phyloP scores from a whole-genome alignment of 805 yeast species.

The Saccharomycopsis selenospora region DNA sequence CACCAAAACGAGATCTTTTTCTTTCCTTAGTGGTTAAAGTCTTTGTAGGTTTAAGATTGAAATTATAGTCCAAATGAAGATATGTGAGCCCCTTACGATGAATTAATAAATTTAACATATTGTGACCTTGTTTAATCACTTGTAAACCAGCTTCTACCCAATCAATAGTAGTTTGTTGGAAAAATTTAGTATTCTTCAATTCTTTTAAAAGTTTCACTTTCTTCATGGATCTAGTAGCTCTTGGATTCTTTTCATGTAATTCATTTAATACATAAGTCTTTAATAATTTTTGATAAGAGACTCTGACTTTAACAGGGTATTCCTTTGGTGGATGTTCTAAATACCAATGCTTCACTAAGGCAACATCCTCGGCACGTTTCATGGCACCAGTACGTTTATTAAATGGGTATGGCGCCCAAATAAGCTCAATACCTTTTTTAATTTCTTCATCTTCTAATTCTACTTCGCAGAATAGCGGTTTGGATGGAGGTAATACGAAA shows the following conservation, averaged over 20 bases:
- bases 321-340: slow-evolving; percentile 52
- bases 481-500: slow-evolving; percentile 37
- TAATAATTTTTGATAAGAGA: slow-evolving; percentile 85
- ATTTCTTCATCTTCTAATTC: slow-evolving; percentile 41
- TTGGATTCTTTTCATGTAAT: slow-evolving; percentile 38
- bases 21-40: slow-evolving; percentile 95
- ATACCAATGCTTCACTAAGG: slow-evolving; percentile 79
- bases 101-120: slow-evolving; percentile 82
- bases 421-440: slow-evolving; percentile 57
- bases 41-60: slow-evolving; percentile 92
- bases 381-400: slow-evolving; percentile 64
- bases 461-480: slow-evolving; percentile 46
- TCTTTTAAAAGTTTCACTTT: slow-evolving; percentile 56
- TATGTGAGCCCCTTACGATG: slow-evolving; percentile 89
- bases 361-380: slow-evolving; percentile 83
- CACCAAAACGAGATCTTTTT: slow-evolving; percentile 91
- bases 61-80: slow-evolving; percentile 89
- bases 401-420: slow-evolving; percentile 82
- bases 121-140: slow-evolving; percentile 87
- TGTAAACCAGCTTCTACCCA: slow-evolving; percentile 99
- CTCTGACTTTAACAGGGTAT: slow-evolving; percentile 68
- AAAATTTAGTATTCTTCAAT: slow-evolving; percentile 73
- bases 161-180: slow-evolving; percentile 86
- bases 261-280: slow-evolving; percentile 69
- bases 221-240: slow-evolving; percentile 34